phyloP scores from a whole-genome alignment of 495 filamentous ascomycete genomes.

The Elasticomyces elasticus region DNA sequence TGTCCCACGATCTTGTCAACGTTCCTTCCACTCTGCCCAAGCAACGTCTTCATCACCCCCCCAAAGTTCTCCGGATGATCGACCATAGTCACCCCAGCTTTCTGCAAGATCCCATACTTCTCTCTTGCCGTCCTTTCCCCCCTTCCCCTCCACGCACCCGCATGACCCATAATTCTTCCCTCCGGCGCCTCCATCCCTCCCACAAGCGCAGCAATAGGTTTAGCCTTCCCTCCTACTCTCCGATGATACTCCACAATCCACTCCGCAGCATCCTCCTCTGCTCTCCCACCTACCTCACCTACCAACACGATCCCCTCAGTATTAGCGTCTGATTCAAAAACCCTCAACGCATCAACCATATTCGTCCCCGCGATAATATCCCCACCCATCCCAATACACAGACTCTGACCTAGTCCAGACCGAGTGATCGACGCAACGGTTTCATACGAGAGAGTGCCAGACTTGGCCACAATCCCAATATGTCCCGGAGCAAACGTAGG shows the following conservation, averaged over 20 bases:
- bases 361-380: constrained; percentile 76
- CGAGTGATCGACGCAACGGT: constrained; percentile 74
- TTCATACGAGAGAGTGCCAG: constrained; percentile 82
- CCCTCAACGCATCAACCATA: constrained; percentile 63
- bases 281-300: constrained; percentile 77
- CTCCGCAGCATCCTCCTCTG: constrained; percentile 71
- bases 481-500: constrained; percentile 63
- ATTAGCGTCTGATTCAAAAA: constrained; percentile 63
- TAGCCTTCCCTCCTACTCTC: constrained; percentile 46
- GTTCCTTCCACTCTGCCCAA: constrained; percentile 32
- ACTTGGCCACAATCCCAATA: constrained; percentile 78
- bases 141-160: constrained; percentile 63
- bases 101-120: constrained; percentile 60
- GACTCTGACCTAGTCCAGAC: constrained; percentile 73
- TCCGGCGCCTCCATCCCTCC: constrained; percentile 56
- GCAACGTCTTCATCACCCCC: constrained; percentile 51
- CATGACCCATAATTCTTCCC: constrained; percentile 79
- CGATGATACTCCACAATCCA: constrained; percentile 63
- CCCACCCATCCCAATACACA: constrained; percentile 81
- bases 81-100: constrained; percentile 64
- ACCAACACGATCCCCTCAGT: constrained; percentile 76
- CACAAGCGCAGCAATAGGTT: constrained; percentile 75
- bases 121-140: constrained; percentile 55
- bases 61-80: constrained; percentile 78
- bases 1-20: constrained; percentile 21